Conservation (phyloP, 176 grass and related monocot species). For the Oryza punctata region DNA sequence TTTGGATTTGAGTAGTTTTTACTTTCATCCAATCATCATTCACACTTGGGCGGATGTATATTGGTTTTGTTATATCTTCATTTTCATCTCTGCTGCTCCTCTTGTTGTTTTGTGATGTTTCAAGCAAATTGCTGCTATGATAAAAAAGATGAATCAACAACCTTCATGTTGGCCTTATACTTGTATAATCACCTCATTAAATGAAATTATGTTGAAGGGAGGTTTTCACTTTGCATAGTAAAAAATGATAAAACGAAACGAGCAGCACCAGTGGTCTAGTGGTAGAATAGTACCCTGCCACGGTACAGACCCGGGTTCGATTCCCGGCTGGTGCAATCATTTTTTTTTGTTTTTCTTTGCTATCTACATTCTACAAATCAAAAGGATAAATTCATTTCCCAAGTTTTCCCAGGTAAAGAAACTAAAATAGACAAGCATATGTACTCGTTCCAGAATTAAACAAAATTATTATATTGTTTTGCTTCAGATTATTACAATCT, state of each 20-base stretch:
- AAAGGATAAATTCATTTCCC: background rate
- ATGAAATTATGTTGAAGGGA: too few relatives aligned
- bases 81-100: background rate
- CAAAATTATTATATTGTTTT: background rate
- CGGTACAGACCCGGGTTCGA: conserved; percentile 72
- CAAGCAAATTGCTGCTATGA: too few relatives aligned
- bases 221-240: too few relatives aligned
- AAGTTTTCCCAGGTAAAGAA: too few relatives aligned
- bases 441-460: background rate
- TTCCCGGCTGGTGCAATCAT: conserved; percentile 64
- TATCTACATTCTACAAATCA: background rate
- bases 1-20: background rate
- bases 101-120: background rate
- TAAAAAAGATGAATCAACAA: too few relatives aligned
- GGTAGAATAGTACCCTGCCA: conserved; percentile 87
- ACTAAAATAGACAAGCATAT: background rate
- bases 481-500: background rate
- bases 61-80: background rate
- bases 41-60: background rate
- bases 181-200: too few relatives aligned
- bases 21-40: background rate
- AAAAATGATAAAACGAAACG: rapidly evolving
- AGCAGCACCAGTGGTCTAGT: conserved; percentile 65
- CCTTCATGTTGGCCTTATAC: too few relatives aligned
- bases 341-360: background rate